Evolutionary conservation across 2,329 filamentous ascomycete species (phyloP), one percentile per base, ranked within the genome.

Genomic region (Fusarium gaditjirri): DNA sequence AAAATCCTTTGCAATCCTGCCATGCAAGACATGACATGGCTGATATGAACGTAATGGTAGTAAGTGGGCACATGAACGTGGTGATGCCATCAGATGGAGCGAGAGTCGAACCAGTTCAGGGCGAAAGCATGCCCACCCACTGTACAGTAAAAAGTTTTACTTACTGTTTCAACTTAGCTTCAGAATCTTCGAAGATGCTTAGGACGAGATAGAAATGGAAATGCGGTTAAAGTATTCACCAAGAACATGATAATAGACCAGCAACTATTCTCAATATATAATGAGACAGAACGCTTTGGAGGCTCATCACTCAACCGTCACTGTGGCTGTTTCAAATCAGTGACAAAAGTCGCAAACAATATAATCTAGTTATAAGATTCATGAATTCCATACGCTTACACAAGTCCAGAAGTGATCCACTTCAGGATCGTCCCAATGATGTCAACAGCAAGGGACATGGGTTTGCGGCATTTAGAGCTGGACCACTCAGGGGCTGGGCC

Each of bases 1-100:
- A 27, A 39, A 27, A n/a, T 50, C 49, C 23, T 53, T 52, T n/a
- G 7, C 23, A 6, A 52, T 52, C 31, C 49, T 27, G 13, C 5
- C 21, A 38, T 53, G 23, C 49, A 53, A 39, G 23, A 7, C 23
- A 53, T 27, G 33, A 7, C 3, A n/a, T 17, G 49, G 16, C 7
- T 17, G 14, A n/a, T 27, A 0, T 53, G 49, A 19, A 27, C 17
- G 5, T 4, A 0, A 2, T 27, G 0, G 19, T 2, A n/a, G 49
- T 53, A 38, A 39, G 49, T 23, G 23, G 23, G 49, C 13, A 38
- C 17, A 17, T 17, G 17, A 17, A 5, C 6, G 9, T 52, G 49
- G 49, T 35, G 33, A 38, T 38, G 49, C 19, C 11, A 3, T 17
- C 2, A 27, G 13, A 52, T n/a, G 12, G 9, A 19, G 33, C 10